Percentiles rank a stretch among this genome's conserved stretches.
phyloP scores from a whole-genome alignment of 2,329 filamentous ascomycete species.

The Calonectria pauciramosa region DNA sequence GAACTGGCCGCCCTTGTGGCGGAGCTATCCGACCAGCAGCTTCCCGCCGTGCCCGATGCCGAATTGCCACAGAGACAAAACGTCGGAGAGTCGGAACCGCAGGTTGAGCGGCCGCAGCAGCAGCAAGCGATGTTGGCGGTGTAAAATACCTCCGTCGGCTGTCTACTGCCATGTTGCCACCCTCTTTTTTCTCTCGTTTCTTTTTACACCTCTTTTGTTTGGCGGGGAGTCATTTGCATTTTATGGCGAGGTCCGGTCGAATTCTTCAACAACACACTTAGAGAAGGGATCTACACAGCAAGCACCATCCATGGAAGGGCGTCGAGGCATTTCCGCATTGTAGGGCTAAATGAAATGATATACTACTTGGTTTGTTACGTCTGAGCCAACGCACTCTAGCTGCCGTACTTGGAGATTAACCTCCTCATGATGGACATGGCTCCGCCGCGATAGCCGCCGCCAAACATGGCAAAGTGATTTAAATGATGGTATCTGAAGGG shows the following conservation, averaged over 20 bases:
- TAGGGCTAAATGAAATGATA: constrained; percentile 29
- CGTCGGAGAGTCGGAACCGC: constrained; percentile 35
- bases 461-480: constrained; percentile 90
- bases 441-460: constrained; percentile 80
- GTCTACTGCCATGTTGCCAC: neutral
- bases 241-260: constrained; percentile 29
- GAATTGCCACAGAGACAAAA: constrained; percentile 17
- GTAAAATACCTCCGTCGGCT: constrained; percentile 12
- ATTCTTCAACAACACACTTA: constrained; percentile 34
- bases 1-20: constrained; percentile 86
- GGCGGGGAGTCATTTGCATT: constrained; percentile 31
- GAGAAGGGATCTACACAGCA: constrained; percentile 41
- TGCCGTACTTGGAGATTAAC: constrained; percentile 79
- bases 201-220: neutral
- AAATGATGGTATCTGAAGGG: constrained; percentile 83
- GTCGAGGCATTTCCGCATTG: constrained; percentile 37
- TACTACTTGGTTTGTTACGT: constrained; percentile 21
- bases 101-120: constrained; percentile 44
- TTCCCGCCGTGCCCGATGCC: constrained; percentile 44
- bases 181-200: neutral
- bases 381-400: constrained; percentile 23
- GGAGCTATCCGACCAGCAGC: constrained; percentile 48
- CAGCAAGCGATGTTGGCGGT: constrained; percentile 57
- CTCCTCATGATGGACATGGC: constrained; percentile 85
- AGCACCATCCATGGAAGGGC: constrained; percentile 39